Conservation (phyloP, 2,329 filamentous ascomycete genomes). For the Neodidymelliopsis sp. region DNA sequence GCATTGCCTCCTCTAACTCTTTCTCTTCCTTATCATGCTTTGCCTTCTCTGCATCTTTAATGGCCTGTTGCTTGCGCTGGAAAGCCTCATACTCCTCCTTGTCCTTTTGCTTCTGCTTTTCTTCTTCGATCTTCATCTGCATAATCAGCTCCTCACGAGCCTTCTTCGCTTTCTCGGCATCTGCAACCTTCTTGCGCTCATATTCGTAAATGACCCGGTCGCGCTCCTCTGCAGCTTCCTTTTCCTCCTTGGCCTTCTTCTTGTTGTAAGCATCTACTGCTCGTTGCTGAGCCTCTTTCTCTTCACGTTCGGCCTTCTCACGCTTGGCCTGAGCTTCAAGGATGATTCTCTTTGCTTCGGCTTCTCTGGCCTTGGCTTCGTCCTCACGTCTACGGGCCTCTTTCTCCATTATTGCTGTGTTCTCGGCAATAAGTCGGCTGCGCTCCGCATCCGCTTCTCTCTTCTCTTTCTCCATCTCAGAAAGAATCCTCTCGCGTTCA, state of each 20-base stretch:
- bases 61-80: constrained; percentile 50
- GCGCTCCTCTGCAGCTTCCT: constrained; percentile 37
- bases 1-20: constrained; percentile 56
- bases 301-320: constrained; percentile 35
- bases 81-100: constrained; percentile 54
- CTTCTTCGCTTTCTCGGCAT: constrained; percentile 48
- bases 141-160: constrained; percentile 48
- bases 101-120: constrained; percentile 51
- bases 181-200: constrained; percentile 45
- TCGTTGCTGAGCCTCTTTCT: constrained; percentile 40
- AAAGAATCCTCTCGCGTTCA: constrained; percentile 21
- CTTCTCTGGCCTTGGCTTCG: constrained; percentile 8
- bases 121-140: constrained; percentile 51
- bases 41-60: constrained; percentile 52
- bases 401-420: constrained; percentile 40
- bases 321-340: constrained; percentile 36
- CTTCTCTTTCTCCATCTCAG: constrained; percentile 20
- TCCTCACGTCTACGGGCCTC: constrained; percentile 36
- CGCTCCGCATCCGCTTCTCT: constrained; percentile 31
- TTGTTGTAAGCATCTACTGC: constrained; percentile 46
- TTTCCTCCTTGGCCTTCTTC: constrained; percentile 44
- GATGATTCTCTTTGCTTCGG: constrained; percentile 32
- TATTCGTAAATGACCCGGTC: constrained; percentile 48
- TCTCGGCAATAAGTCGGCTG: constrained; percentile 43
- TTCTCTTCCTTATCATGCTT: constrained; percentile 51